Evolutionary conservation across 2,329 filamentous ascomycete species (phyloP), one percentile per base, ranked within the genome.

Genomic region (Fusarium napiforme): DNA sequence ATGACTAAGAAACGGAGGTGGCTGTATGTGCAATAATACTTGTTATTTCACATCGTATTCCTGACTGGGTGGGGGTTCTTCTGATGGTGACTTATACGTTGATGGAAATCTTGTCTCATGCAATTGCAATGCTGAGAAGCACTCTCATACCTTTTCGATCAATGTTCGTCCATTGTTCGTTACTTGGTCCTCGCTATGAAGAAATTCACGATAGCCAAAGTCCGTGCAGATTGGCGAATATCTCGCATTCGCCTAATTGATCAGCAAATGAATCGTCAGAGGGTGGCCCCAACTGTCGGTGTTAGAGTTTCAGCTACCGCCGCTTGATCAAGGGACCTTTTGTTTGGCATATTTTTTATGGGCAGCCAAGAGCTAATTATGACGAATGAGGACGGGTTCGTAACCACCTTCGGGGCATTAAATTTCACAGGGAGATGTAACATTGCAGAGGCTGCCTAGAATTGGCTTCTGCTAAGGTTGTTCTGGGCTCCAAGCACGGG

Each of bases 281-380:
- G 58, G 57, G 61, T 75, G 53, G 58, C 52, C 43, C 49, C 58
- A 67, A 60, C 30, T 50, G 46, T 39, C 19, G 55, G 50, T 57
- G 39, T 74, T 74, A 69, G 68, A 69, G 71, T 73, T 73, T 74
- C 59, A 52, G 64, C 67, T 72, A 60, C 43, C 16, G 39, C 30
- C 40, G 39, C 66, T 64, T 49, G 53, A 49, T 52, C 67, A 49
- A 62, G 60, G 71, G 67, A 74, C 64, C 68, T 74, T 53, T 74
- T 74, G 71, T 63, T 46, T 62, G 43, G 68, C 45, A 63, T 52
- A 62, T 60, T 46, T 26, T 50, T 49, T 32, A 21, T 37, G 45
- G 45, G 23, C 16, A 59, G 67, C 46, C 23, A 72, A 55, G 26
- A 69, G 34, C 30, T 28, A 56, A 71, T 43, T 58, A 67, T 67